phyloP scores from a whole-genome alignment of 1,284 basidiomycete species.

The Thecaphora thlaspeos region DNA sequence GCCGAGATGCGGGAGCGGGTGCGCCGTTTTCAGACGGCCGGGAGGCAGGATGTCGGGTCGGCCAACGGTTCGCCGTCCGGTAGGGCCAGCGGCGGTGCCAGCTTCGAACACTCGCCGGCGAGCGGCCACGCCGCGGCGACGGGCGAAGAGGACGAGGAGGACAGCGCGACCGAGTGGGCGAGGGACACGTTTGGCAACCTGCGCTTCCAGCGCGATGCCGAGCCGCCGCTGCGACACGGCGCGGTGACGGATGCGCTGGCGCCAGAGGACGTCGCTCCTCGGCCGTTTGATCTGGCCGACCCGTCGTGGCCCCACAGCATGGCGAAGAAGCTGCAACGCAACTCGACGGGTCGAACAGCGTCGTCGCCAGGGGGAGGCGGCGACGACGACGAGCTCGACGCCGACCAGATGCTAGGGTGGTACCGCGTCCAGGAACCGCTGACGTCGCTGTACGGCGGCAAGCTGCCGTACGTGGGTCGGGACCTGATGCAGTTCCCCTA shows the following conservation, averaged over 20 bases:
- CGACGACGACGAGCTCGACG: not conserved
- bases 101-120: not conserved
- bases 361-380: slow-evolving; percentile 1
- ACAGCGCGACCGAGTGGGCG: not conserved
- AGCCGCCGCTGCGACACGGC: slow-evolving; percentile 24
- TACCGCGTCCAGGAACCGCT: slow-evolving; percentile 29
- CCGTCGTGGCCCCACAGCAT: slow-evolving; percentile 35
- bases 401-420: slow-evolving; percentile 17
- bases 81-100: too few species aligned
- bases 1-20: slow-evolving; percentile 46
- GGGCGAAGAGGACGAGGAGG: slow-evolving; percentile 1
- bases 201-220: not conserved
- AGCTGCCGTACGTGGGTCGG: slow-evolving; percentile 52
- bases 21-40: slow-evolving; percentile 8
- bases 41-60: not conserved
- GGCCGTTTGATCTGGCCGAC: slow-evolving; percentile 25
- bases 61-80: too few species aligned
- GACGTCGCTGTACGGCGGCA: slow-evolving; percentile 51
- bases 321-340: too few species aligned
- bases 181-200: not conserved
- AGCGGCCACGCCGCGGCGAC: not conserved
- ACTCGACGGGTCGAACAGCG: too few species aligned
- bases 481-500: slow-evolving; percentile 55
- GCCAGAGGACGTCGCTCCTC: slow-evolving; percentile 6
- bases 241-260: slow-evolving; percentile 34